These are phyloP conservation scores for Venturia nashicola DNA, from an alignment of 2,329 filamentous ascomycete genomes.

Conservation along the genomic window DNA sequence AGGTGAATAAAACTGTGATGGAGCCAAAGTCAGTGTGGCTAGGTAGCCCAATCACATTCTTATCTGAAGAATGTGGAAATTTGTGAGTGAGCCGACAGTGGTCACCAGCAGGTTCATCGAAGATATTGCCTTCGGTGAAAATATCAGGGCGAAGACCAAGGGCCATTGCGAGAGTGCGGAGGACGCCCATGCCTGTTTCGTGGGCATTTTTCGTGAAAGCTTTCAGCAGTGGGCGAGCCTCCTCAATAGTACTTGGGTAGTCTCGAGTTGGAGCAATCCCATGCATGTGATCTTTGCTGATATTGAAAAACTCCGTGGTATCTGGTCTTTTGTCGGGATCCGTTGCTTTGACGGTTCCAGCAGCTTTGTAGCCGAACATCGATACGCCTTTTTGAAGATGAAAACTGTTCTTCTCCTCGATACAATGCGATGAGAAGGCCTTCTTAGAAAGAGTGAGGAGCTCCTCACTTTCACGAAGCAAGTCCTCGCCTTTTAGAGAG, in stretches of 20 bases:
- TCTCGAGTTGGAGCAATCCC: slow-evolving; percentile 1
- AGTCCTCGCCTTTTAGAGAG: neutral
- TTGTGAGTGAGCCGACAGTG: slow-evolving; percentile 10
- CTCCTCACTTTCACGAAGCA: slow-evolving; percentile 1
- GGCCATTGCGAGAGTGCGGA: neutral
- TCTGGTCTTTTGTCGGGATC: slow-evolving; percentile 7
- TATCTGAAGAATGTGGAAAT: slow-evolving; percentile 5
- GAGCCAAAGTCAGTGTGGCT: slow-evolving; percentile 27
- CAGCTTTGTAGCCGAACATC: slow-evolving; percentile 10
- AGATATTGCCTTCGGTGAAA: slow-evolving; percentile 1
- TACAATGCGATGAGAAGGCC: neutral
- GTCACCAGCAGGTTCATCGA: slow-evolving; percentile 7
- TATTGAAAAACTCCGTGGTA: slow-evolving; percentile 9
- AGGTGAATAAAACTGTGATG: slow-evolving; percentile 28
- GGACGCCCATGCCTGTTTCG: slow-evolving; percentile 2
- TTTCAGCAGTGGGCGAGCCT: neutral
- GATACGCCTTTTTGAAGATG: slow-evolving; percentile 5
- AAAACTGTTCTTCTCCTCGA: slow-evolving; percentile 7
- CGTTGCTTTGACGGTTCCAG: slow-evolving; percentile 8
- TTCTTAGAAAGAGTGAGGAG: slow-evolving; percentile 5
- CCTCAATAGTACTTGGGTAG: slow-evolving; percentile 3
- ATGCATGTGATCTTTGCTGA: slow-evolving; percentile 9
- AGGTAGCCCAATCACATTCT: slow-evolving; percentile 6
- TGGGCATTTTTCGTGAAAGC: slow-evolving; percentile 8
- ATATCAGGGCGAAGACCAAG: neutral